Base-by-base conservation (phyloP, 805 yeast genomes). In the Metschnikowia orientalis region DNA sequence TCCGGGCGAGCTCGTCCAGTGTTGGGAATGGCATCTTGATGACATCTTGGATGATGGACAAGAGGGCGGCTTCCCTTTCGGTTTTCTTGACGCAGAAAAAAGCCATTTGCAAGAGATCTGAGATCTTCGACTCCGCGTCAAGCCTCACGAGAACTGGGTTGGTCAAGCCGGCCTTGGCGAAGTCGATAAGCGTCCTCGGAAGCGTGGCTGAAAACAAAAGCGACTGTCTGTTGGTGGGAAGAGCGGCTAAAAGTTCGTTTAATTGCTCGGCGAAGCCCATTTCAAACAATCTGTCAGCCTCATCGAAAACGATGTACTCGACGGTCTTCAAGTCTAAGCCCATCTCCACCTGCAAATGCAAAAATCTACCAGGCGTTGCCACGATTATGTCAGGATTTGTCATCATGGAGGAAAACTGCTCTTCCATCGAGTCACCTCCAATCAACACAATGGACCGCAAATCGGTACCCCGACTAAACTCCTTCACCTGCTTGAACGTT, bases 401-500 rank as follows among this genome's bases (percentile, higher is more conserved):
- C 84, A 89, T 80, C 94, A 92, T 86, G 56, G 85, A 77, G 14
- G 84, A 70, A 55, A 92, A 92, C 63, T 92, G 98, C 35, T 90
- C 97, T 54, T 92, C 98, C 51, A 92, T 66, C n/a, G 96, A 85
- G 54, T 92, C 99, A 67, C 99, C 99, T 64, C 99, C 99, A 37
- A 94, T 90, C 18, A 92, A 65, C 31, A 89, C 68, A 9, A 83
- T 77, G 11, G 86, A 68, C 48, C 96, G 74, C 44, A 92, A 69
- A 50, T 87, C 94, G 0, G 95, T 78, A 5, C 94, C 95, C 38
- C 68, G 75, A 10, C 89, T 62, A 55, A 92, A 90, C 35, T 92
- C 98, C 50, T 84, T 86, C 21, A 90, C 81, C 39, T 86, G 94
- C 52, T 78, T 86, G 53, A 74, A 74, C 0, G 99, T 92, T 60